A percentile compares a stretch with the other conserved stretches of the same genome.
Conservation (phyloP, 345 rosid species). For the Pelargonium nanum region DNA sequence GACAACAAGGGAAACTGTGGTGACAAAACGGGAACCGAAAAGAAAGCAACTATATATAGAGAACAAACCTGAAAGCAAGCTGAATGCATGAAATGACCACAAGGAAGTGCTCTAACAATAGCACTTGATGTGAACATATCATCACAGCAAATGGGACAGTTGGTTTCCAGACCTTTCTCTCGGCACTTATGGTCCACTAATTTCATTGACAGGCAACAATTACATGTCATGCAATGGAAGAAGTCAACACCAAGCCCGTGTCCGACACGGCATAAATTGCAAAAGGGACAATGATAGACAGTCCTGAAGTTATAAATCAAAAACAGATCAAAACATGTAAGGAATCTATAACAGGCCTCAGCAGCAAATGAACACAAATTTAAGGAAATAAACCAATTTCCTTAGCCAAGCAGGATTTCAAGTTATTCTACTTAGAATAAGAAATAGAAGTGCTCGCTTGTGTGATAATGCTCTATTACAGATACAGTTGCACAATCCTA, state of each 20-base stretch:
- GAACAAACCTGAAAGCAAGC: constrained; percentile 77
- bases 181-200: constrained; percentile 68
- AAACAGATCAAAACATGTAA: neutral
- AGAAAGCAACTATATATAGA: neutral
- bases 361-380: too few relatives aligned
- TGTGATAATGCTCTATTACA: neutral
- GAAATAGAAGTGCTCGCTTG: neutral
- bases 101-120: constrained; percentile 73
- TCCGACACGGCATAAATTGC: constrained; percentile 91
- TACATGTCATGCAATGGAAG: constrained; percentile 96
- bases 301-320: constrained; percentile 30
- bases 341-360: neutral
- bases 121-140: constrained; percentile 79
- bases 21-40: neutral
- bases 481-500: neutral
- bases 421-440: neutral
- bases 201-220: constrained; percentile 75
- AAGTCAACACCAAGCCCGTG: constrained; percentile 76
- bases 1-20: too few relatives aligned
- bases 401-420: neutral
- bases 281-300: constrained; percentile 82
- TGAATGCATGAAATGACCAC: constrained; percentile 91
- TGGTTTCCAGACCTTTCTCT: constrained; percentile 77
- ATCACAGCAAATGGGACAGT: constrained; percentile 89
- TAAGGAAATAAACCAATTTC: too few relatives aligned